Conservation (phyloP, 345 rosid genomes). For the Rhizophora mangle region DNA sequence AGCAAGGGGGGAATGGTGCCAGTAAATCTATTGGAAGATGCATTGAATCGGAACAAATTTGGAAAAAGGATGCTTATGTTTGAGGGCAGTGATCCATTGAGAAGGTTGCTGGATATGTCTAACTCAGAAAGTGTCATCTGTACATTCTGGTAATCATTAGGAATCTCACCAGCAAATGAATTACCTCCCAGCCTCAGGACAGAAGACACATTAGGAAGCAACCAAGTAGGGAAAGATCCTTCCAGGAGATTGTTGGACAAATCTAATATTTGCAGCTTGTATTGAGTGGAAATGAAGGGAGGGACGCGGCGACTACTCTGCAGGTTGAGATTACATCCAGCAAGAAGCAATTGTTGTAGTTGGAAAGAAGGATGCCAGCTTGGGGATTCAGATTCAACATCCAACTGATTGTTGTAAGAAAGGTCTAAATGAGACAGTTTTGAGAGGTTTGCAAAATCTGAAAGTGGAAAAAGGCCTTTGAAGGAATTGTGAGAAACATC, state of each 20-base stretch:
- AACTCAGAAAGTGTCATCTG: background rate
- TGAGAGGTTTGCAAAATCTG: slow-evolving; percentile 16
- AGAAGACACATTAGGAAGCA: slow-evolving; percentile 24
- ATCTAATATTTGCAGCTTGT: slow-evolving; percentile 3
- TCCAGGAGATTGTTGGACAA: slow-evolving; percentile 13
- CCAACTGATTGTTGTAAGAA: slow-evolving; percentile 18
- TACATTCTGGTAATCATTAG: background rate
- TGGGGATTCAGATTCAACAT: slow-evolving; percentile 19
- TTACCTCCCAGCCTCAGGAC: slow-evolving; percentile 11
- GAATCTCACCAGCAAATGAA: slow-evolving; percentile 14
- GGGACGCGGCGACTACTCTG: slow-evolving; percentile 7
- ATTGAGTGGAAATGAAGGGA: slow-evolving; percentile 9
- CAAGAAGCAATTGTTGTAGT: slow-evolving; percentile 14
- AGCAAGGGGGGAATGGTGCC: slow-evolving; percentile 15
- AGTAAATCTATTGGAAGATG: slow-evolving; percentile 10
- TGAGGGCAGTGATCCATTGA: slow-evolving; percentile 8
- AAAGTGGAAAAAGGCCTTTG: slow-evolving; percentile 9
- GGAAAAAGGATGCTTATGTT: slow-evolving; percentile 8
- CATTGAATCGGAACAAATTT: slow-evolving; percentile 12
- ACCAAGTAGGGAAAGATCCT: slow-evolving; percentile 17
- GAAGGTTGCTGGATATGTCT: slow-evolving; percentile 17
- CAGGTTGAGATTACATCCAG: slow-evolving; percentile 16
- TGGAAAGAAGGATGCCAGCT: slow-evolving; percentile 23
- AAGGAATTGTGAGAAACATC: slow-evolving; percentile 18
- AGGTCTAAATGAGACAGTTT: slow-evolving; percentile 17